phyloP scores from a whole-genome alignment of 495 filamentous ascomycete genomes.

The Penicillium canariense region DNA sequence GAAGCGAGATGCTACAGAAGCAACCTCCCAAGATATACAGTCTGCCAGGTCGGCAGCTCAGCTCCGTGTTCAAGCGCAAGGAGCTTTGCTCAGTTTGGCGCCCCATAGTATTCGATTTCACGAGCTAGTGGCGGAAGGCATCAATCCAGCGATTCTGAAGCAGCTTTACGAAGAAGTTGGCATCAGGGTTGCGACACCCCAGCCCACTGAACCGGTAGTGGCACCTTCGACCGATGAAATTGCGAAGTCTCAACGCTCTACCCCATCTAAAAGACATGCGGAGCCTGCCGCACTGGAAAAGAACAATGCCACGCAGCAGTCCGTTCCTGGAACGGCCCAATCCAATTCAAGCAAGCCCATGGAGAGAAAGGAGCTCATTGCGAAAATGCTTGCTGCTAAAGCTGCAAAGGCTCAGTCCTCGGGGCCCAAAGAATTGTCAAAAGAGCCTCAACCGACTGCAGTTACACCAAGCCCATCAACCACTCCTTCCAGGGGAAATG shows the following conservation, averaged over 20 bases:
- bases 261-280: background rate
- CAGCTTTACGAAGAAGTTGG: constrained; percentile 65
- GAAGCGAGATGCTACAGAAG: background rate
- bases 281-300: background rate
- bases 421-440: constrained; percentile 19
- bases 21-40: background rate
- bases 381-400: constrained; percentile 65
- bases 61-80: constrained; percentile 64
- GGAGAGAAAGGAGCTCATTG: constrained; percentile 75
- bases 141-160: constrained; percentile 60
- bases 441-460: constrained; percentile 6
- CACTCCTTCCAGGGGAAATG: constrained; percentile 11
- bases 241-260: background rate
- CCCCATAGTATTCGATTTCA: constrained; percentile 64
- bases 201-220: background rate
- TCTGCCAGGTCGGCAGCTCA: constrained; percentile 35
- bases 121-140: constrained; percentile 68
- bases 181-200: constrained; percentile 38
- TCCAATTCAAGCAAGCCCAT: constrained; percentile 46
- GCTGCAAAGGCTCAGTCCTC: constrained; percentile 33
- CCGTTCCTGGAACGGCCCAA: constrained; percentile 1
- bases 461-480: background rate
- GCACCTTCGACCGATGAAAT: background rate
- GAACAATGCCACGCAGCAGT: background rate
- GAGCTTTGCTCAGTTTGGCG: constrained; percentile 62